Base-by-base conservation (phyloP, 768 basidiomycete genomes). In the Trametes elegans region DNA sequence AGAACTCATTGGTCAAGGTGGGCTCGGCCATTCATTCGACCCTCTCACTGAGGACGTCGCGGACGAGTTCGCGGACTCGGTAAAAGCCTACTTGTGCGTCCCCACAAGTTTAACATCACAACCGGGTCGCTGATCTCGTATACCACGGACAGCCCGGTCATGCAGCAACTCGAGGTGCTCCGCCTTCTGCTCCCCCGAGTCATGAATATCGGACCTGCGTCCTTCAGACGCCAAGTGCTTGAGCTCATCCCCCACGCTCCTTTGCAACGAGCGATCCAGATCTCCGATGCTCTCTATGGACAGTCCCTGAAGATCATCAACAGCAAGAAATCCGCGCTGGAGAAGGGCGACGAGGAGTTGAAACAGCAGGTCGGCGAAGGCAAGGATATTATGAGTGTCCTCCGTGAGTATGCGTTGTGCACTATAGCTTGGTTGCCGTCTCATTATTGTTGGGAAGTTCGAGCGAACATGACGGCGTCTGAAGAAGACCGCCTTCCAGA, bases 351-450 rank as follows among this genome's bases (percentile, higher is more conserved):
- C n/a, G 57, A 63, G 24, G 32, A 59, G 40, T 50, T 61, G 16
- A 28, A 57, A 28, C 27, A 59, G n/a, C 51, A 60, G 35, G 50
- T 62, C 5, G 60, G 59, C 5, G 59, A 63, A 41, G 67, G 66
- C n/a, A 66, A 62, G 29, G 67, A 69, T 34, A 58, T 68, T 32
- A 57, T 67, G 53, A 67, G 64, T 39, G 61, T 65, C 28, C 43
- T 66, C 27, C 44, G 65, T 66, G 53, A 51, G 63, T 60, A 5
- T 13, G n/a, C n/a, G n/a, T n/a, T n/a, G n/a, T 13, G 11, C 19
- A 10, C 9, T 31, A 1, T 31, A 6, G 5, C 16, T 29, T 19
- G 1, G 7, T 34, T 19, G 1, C 29, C 14, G 19, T 21, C 11
- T 32, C 11, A 0, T 4, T 21, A 18, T 41, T 2, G 13, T 13